Evolutionary conservation across 306 rosid genomes (phyloP).

Genomic region (Alnus rubra): DNA sequence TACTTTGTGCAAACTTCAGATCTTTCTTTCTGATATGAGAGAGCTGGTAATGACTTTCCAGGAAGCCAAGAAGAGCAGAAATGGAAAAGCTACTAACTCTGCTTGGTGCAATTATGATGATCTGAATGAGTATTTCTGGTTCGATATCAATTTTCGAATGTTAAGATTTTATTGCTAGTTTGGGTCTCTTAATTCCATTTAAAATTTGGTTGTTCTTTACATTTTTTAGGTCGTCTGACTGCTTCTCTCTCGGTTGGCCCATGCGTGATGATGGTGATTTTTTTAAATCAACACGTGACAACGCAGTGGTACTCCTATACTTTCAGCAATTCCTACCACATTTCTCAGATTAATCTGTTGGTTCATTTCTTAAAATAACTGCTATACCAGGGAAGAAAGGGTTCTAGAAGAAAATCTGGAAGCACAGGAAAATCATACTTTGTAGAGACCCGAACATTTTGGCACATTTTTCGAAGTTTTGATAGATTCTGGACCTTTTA

Average conservation of each 20-base stretch:
- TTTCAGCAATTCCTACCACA: constrained; percentile 16
- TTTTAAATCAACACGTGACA: constrained; percentile 77
- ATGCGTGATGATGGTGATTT: constrained; percentile 98
- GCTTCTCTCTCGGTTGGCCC: constrained; percentile 99
- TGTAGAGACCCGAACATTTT: constrained; percentile 83
- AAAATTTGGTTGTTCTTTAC: constrained; percentile 9
- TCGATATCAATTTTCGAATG: constrained; percentile 32
- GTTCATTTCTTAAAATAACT: constrained; percentile 27
- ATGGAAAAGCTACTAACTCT: constrained; percentile 81
- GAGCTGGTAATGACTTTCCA: constrained; percentile 34
- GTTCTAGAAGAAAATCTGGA: constrained; percentile 49
- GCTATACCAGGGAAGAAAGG: constrained; percentile 70
- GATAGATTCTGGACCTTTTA: constrained; percentile 98
- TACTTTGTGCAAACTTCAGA: constrained; percentile 21
- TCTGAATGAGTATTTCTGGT: constrained; percentile 98
- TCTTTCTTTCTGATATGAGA: constrained; percentile 21
- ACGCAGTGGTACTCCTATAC: constrained; percentile 47
- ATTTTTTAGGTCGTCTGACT: constrained; percentile 71
- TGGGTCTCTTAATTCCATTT: constrained; percentile 22
- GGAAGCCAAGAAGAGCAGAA: constrained; percentile 72
- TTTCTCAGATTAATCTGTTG: constrained; percentile 12
- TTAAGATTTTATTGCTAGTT: constrained; percentile 24
- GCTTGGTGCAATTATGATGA: constrained; percentile 97
- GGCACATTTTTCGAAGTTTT: constrained; percentile 88
- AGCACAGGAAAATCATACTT: constrained; percentile 82